phyloP scores from a whole-genome alignment of 257 asterid genomes.

The Nicotiana tomentosiformis region DNA sequence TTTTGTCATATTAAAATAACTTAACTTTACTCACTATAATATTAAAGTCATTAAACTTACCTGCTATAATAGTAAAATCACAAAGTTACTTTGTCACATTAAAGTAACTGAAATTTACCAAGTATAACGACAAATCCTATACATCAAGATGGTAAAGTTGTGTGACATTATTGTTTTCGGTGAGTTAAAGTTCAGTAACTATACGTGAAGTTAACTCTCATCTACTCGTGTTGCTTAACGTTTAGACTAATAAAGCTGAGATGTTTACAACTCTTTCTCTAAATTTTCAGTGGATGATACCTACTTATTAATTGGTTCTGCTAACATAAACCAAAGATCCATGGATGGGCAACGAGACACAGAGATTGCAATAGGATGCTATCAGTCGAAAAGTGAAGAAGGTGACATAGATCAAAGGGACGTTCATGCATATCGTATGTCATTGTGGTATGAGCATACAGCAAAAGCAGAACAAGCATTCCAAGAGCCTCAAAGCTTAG shows the following conservation, averaged over 20 bases:
- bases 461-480: slow-evolving; percentile 42
- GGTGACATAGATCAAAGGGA: slow-evolving; percentile 24
- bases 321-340: slow-evolving; percentile 85
- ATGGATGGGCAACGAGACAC: slow-evolving; percentile 91
- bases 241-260: neutral
- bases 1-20: no score
- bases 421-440: slow-evolving; percentile 62
- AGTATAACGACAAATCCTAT: no score
- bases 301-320: slow-evolving; percentile 75
- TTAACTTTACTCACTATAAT: no score
- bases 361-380: slow-evolving; percentile 85
- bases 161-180: no score
- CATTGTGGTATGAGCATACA: slow-evolving; percentile 83
- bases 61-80: no score
- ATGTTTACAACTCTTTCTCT: neutral
- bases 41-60: no score
- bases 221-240: no score
- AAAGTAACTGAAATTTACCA: no score
- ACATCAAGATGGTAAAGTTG: no score
- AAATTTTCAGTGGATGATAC: slow-evolving; percentile 62
- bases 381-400: slow-evolving; percentile 39
- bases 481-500: slow-evolving; percentile 53
- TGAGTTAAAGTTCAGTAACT: no score
- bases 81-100: no score
- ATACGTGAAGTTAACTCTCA: no score